Conservation (phyloP, 306 rosid genomes). For the Oemleria cerasiformis region DNA sequence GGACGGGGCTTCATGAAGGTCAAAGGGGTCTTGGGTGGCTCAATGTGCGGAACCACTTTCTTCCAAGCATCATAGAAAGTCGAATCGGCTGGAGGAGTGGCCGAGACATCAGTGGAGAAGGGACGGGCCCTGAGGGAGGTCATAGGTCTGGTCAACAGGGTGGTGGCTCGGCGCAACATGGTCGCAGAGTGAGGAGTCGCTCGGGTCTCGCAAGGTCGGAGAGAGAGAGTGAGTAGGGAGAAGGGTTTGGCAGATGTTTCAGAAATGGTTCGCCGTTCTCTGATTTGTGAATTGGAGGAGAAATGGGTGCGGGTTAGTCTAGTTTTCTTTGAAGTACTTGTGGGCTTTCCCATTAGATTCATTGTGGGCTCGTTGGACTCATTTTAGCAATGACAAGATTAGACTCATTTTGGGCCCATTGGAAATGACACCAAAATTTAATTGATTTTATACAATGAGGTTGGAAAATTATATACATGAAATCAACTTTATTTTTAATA, state of each 20-base stretch:
- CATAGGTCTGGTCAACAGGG: slow-evolving; percentile 39
- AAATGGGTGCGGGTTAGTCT: not conserved
- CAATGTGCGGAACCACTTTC: slow-evolving; percentile 58
- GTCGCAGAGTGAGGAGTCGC: slow-evolving; percentile 48
- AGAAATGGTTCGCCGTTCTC: slow-evolving; percentile 1
- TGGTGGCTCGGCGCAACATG: slow-evolving; percentile 79
- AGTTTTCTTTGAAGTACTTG: not conserved
- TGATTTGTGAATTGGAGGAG: not conserved
- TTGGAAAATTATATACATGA: no score
- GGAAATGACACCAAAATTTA: no score
- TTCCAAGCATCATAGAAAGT: slow-evolving; percentile 66
- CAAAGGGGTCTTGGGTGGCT: slow-evolving; percentile 78
- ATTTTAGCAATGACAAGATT: not conserved
- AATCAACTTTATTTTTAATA: no score
- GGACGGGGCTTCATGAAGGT: slow-evolving; percentile 77
- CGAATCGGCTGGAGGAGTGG: slow-evolving; percentile 25
- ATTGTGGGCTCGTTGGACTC: not conserved
- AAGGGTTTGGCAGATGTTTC: slow-evolving; percentile 16
- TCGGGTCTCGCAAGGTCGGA: slow-evolving; percentile 98
- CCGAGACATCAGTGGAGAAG: slow-evolving; percentile 62
- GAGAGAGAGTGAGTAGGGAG: slow-evolving; percentile 18
- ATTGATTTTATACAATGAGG: no score
- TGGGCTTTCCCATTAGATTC: not conserved
- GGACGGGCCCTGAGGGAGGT: slow-evolving; percentile 42
- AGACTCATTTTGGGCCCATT: not conserved